These are phyloP conservation scores for Emergomyces africanus DNA, from an alignment of 2,329 filamentous ascomycete genomes.

Conservation along the genomic window DNA sequence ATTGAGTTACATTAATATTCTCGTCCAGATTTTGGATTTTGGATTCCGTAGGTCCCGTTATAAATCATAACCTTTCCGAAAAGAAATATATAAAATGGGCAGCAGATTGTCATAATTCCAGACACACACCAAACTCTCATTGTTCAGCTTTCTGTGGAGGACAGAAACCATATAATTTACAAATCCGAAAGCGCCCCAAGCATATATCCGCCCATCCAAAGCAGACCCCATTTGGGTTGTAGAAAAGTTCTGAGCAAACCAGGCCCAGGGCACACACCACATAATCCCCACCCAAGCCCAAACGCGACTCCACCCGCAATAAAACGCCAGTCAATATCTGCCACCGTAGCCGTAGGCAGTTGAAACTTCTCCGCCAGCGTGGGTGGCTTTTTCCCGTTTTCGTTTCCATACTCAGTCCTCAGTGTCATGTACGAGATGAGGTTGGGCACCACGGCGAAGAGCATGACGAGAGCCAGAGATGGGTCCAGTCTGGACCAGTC, in stretches of 20 bases:
- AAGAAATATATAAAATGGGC: no score
- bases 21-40: neutral
- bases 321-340: slow-evolving; percentile 38
- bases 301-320: slow-evolving; percentile 36
- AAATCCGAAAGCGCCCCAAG: slow-evolving; percentile 25
- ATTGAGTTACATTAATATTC: neutral
- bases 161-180: slow-evolving; percentile 5
- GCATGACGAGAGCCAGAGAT: slow-evolving; percentile 36
- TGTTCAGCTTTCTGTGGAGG: neutral
- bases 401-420: slow-evolving; percentile 16
- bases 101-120: no score
- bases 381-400: slow-evolving; percentile 24
- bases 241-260: slow-evolving; percentile 34
- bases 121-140: neutral
- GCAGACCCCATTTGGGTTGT: slow-evolving; percentile 36
- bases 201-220: slow-evolving; percentile 37
- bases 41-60: neutral
- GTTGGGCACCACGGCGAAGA: slow-evolving; percentile 39
- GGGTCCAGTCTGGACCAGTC: slow-evolving; percentile 37
- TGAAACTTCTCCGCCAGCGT: slow-evolving; percentile 30
- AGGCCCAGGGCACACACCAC: slow-evolving; percentile 41
- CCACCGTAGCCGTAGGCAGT: slow-evolving; percentile 33
- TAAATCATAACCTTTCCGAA: no score
- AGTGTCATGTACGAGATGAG: slow-evolving; percentile 22
- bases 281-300: slow-evolving; percentile 40